phyloP scores from a whole-genome alignment of 2,329 filamentous ascomycete genomes.

The Alternaria ethzedia region DNA sequence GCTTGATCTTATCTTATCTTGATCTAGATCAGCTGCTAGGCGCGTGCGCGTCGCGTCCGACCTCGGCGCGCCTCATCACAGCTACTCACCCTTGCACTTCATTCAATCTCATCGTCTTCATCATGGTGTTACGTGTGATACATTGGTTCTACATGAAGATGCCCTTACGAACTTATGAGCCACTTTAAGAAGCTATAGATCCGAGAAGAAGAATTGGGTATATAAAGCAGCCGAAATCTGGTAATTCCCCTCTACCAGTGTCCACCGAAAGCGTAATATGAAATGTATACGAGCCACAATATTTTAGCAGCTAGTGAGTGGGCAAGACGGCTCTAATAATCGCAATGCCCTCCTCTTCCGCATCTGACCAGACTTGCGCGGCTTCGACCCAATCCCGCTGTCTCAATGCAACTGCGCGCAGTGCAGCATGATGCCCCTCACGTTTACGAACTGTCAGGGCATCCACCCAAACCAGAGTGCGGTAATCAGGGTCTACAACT shows the following conservation, averaged over 20 bases:
- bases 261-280: too few relatives aligned
- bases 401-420: background rate
- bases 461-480: background rate
- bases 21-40: constrained; percentile 16
- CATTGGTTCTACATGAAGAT: background rate
- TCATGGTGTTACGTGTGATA: background rate
- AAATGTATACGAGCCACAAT: background rate
- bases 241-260: too few relatives aligned
- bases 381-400: background rate
- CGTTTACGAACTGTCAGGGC: background rate
- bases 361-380: background rate
- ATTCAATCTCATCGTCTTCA: background rate
- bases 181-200: too few relatives aligned
- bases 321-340: background rate
- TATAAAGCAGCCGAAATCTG: too few relatives aligned
- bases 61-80: background rate
- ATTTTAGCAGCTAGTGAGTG: background rate
- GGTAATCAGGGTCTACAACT: background rate
- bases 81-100: background rate
- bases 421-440: background rate
- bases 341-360: background rate
- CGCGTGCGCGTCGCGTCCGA: background rate
- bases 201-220: too few relatives aligned
- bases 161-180: background rate
- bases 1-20: constrained; percentile 23